phyloP scores from a whole-genome alignment of 345 rosid species.

The Linum usitatissimum region DNA sequence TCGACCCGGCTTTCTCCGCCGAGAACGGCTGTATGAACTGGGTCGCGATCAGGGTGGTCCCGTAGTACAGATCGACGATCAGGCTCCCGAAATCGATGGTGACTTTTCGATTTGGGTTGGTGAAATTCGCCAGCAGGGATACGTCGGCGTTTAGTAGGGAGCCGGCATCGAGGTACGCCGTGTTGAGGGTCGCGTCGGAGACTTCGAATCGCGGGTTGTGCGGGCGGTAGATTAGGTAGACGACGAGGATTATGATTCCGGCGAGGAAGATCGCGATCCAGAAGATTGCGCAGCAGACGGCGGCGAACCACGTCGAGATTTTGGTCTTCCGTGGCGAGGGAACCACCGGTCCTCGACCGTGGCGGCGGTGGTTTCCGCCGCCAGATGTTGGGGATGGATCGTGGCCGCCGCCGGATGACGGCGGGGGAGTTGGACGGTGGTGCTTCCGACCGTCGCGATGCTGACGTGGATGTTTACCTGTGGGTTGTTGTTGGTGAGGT shows the following conservation, averaged over 20 bases:
- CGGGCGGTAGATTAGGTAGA: slow-evolving; percentile 75
- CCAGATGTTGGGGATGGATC: slow-evolving; percentile 8
- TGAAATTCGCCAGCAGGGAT: slow-evolving; percentile 61
- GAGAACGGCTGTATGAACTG: slow-evolving; percentile 65
- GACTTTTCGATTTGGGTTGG: slow-evolving; percentile 74
- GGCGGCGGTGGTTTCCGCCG: slow-evolving; percentile 8
- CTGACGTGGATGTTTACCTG: background rate
- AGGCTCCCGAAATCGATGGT: slow-evolving; percentile 56
- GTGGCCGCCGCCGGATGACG: slow-evolving; percentile 12
- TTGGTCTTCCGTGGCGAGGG: slow-evolving; percentile 26
- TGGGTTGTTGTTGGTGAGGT: background rate
- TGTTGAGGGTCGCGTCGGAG: slow-evolving; percentile 52
- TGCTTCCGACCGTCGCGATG: background rate
- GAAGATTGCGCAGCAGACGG: slow-evolving; percentile 52
- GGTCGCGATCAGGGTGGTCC: slow-evolving; percentile 44
- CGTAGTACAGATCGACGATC: slow-evolving; percentile 55
- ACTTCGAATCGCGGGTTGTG: slow-evolving; percentile 50
- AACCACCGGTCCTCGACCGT: slow-evolving; percentile 4
- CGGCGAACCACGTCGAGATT: slow-evolving; percentile 33
- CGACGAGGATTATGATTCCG: slow-evolving; percentile 54
- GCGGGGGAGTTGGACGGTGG: background rate
- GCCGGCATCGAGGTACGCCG: slow-evolving; percentile 67
- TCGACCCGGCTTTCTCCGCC: slow-evolving; percentile 31
- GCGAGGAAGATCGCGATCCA: slow-evolving; percentile 42
- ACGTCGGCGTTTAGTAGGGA: slow-evolving; percentile 60